Conservation (phyloP, 257 asterid species). For the Rehmannia glutinosa region DNA sequence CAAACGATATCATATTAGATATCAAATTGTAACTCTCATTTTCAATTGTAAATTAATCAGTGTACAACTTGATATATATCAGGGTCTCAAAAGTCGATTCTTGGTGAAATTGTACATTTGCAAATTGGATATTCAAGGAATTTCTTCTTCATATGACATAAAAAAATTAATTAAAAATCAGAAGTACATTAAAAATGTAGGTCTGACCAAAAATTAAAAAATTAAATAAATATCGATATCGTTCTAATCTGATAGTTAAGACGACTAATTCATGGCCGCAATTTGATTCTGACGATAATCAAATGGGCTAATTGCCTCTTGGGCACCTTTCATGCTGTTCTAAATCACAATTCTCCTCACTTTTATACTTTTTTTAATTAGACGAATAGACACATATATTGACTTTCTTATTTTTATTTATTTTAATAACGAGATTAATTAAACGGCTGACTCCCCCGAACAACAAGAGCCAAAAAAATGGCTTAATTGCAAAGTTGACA, state of each 20-base stretch:
- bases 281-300: background rate
- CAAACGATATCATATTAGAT: no score
- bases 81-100: background rate
- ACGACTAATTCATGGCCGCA: background rate
- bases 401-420: background rate
- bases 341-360: no score
- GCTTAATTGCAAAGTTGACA: no score
- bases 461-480: no score
- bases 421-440: no score
- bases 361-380: no score
- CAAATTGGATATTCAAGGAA: background rate
- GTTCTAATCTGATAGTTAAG: background rate
- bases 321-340: constrained; percentile 9
- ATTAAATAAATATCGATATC: background rate
- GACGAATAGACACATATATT: background rate
- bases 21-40: no score
- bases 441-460: no score
- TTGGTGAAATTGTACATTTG: background rate
- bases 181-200: no score
- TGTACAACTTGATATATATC: background rate
- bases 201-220: background rate
- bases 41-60: background rate
- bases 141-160: background rate
- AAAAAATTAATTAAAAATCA: background rate
- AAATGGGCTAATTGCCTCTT: constrained; percentile 7